Evolutionary conservation across 2,329 filamentous ascomycete species (phyloP).

Genomic region (Chalaropsis ovoidea): DNA sequence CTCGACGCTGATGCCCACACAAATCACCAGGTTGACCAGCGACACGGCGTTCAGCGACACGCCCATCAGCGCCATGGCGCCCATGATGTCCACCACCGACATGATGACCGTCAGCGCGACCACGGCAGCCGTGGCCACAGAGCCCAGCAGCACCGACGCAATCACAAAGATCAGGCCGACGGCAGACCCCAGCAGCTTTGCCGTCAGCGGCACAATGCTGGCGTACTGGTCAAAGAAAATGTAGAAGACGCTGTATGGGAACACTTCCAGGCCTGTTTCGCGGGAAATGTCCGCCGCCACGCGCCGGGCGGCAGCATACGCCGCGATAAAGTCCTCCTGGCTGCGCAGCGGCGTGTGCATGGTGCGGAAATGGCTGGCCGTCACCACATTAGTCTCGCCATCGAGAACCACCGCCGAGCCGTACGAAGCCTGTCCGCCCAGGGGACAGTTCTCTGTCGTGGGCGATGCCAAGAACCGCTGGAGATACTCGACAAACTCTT

Average conservation of each 20-base stretch:
- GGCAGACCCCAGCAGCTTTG: slow-evolving; percentile 68
- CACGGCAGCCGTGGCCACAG: slow-evolving; percentile 66
- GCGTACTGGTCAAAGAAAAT: slow-evolving; percentile 99
- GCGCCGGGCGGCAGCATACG: slow-evolving; percentile 79
- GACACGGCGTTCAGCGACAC: slow-evolving; percentile 93
- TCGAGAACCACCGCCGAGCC: slow-evolving; percentile 74
- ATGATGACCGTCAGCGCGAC: slow-evolving; percentile 83
- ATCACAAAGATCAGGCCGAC: slow-evolving; percentile 77
- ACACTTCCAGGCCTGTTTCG: slow-evolving; percentile 68
- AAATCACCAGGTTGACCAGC: slow-evolving; percentile 92
- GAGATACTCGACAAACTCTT: slow-evolving; percentile 83
- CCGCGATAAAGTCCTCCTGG: slow-evolving; percentile 85
- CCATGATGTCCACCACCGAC: slow-evolving; percentile 89
- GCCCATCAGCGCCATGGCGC: slow-evolving; percentile 78
- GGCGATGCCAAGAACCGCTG: slow-evolving; percentile 71
- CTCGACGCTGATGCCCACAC: slow-evolving; percentile 90
- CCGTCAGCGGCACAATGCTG: slow-evolving; percentile 69
- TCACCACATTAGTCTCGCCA: slow-evolving; percentile 53
- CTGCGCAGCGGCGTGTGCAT: slow-evolving; percentile 77
- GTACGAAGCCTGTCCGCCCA: slow-evolving; percentile 83
- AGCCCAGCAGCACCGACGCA: slow-evolving; percentile 71
- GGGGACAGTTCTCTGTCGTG: slow-evolving; percentile 72
- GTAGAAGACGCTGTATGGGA: slow-evolving; percentile 96
- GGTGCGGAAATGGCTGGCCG: slow-evolving; percentile 84
- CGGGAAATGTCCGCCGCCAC: slow-evolving; percentile 67